Base-by-base conservation (phyloP, 441 rosid species). In the Adansonia gregorii region DNA sequence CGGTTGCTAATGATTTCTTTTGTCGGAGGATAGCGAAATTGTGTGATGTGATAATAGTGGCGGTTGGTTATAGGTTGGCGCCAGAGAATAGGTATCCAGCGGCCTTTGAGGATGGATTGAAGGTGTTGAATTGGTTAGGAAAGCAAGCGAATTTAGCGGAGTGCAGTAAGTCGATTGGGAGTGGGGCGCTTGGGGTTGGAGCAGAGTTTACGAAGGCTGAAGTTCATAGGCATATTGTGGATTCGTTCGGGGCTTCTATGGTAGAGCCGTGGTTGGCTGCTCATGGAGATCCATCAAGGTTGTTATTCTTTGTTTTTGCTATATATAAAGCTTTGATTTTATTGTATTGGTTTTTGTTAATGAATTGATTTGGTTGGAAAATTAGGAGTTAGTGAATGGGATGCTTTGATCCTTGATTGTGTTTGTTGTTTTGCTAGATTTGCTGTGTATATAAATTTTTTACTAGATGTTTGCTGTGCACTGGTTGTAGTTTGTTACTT, bases 261-360 rank as follows among this genome's bases (percentile, higher is more conserved):
- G 99, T 94, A 60, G 99, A 96, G 83, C 99, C 98, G 0, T 96
- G 99, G 99, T 75, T 96, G 12, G 98, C 98, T 4, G 93, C 98
- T 49, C 99, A 96, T 46, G 99, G 91, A 0, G 99, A 96, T 88
- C 97, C 90, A 14, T 90, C 98, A 81, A 96, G 99, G 99, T 96
- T 64, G 9, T 19, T 67, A 67, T 45, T 20, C 72, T 31, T 7
- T 49, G 14, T 14, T 24, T 4, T 68, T 6, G 0, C 8, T 15
- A 5, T n/a, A 49, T 51, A 70, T 27, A 12, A 51, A 63, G 17
- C 41, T 76, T 9, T 60, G n/a, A 69, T 31, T 55, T 61, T 9
- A 52, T 51, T 51, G 17, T 63, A n/a, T 12, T 31, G 69, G 12
- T 78, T 11, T 3, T 59, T 27, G 5, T 19, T 65, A 41, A 0